Base-by-base conservation (phyloP, 2,329 filamentous ascomycete species). In the Harringtonia lauricola region DNA sequence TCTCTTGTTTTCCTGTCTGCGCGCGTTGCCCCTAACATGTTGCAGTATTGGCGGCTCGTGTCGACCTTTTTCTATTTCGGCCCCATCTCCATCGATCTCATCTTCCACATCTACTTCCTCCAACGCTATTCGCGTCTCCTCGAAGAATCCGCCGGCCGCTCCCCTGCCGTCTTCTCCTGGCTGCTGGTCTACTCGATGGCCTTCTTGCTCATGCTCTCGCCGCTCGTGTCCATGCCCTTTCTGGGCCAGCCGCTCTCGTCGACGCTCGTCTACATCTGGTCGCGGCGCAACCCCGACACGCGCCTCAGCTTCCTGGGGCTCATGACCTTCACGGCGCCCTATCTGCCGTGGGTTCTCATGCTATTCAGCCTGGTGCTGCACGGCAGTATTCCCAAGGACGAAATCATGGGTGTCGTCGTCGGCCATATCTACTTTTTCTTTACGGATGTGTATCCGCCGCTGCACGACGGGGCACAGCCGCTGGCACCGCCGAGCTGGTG, bases 341-440 rank as follows among this genome's bases (percentile, higher is more conserved):
- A 94, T 63, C 68, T 98, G 37, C 92, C 92, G 0, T 96, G 90
- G 89, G 90, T 98, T 3, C 64, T 98, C 56, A 89, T 96, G 75
- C 82, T 76, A 0, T 94, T 98, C 64, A 94, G 86, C 57, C 70
- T 96, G 37, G 73, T 95, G n/a, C 74, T 96, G 59, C 88, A 96
- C 59, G 86, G 86, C 8, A 83, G 76, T 6, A 73, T 96, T 35
- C 92, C 92, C 4, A 94, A 94, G 64, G 92, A 96, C 60, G 92
- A 98, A 68, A 83, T 98, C 50, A 87, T 94, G 67, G 92, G 92
- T 4, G 87, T 95, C 15, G 79, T 92, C 10, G 89, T 96, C 33
- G 92, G 92, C 10, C 92, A 98, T 64, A 74, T 96, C 34, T 96
- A 89, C 83, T 98, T 96, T 63, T 98, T 95, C 67, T 95, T 96